Conservation (phyloP, 257 asterid genomes). For the Agastache rugosa region DNA sequence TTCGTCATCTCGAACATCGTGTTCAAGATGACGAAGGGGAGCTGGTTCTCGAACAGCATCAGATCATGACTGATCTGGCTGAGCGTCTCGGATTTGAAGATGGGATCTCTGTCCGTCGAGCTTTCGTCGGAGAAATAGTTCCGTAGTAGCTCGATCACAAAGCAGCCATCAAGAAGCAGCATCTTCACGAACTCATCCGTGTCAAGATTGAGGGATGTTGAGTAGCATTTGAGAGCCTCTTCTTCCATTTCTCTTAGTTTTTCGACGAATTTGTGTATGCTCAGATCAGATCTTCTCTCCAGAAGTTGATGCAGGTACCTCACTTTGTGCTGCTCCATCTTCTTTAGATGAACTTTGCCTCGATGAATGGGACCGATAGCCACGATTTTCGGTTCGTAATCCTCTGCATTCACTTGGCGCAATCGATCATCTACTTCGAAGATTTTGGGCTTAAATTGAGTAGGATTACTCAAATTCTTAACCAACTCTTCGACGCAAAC, state of each 20-base stretch:
- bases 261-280: slow-evolving; percentile 19
- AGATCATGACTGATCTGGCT: slow-evolving; percentile 31
- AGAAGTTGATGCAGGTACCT: slow-evolving; percentile 35
- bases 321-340: slow-evolving; percentile 46
- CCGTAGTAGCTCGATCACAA: slow-evolving; percentile 38
- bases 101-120: slow-evolving; percentile 22
- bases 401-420: slow-evolving; percentile 35
- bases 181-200: slow-evolving; percentile 33
- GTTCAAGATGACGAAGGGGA: slow-evolving; percentile 36
- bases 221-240: slow-evolving; percentile 39
- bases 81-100: slow-evolving; percentile 38
- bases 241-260: background rate
- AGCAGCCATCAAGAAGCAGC: slow-evolving; percentile 54
- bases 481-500: background rate
- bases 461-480: background rate
- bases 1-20: slow-evolving; percentile 33
- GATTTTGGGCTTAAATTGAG: background rate
- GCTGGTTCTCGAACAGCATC: slow-evolving; percentile 50
- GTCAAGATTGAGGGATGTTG: slow-evolving; percentile 2
- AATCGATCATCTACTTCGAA: slow-evolving; percentile 35
- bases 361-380: slow-evolving; percentile 53
- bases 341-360: slow-evolving; percentile 12
- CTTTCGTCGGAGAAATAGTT: background rate
- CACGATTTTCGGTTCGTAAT: slow-evolving; percentile 45
- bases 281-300: background rate